Conservation (phyloP, 306 rosid genomes). For the Dalbergia oliveri region DNA sequence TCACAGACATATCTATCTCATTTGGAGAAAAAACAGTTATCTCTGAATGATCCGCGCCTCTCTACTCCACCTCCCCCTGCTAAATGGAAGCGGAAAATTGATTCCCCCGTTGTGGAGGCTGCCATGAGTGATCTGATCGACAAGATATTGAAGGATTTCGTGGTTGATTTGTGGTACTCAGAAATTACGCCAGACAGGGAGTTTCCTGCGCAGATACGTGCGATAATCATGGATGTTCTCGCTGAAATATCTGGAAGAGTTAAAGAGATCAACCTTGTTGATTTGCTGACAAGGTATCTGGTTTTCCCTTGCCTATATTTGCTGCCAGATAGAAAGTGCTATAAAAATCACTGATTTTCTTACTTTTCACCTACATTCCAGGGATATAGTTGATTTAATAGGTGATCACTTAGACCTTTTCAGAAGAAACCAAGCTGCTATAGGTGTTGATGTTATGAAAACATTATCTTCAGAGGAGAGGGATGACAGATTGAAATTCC, state of each 20-base stretch:
- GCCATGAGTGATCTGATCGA: slow-evolving; percentile 79
- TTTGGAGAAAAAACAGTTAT: slow-evolving; percentile 86
- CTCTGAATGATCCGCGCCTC: slow-evolving; percentile 78
- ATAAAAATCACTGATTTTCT: slow-evolving; percentile 22
- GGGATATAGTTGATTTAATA: slow-evolving; percentile 87
- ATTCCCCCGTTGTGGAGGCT: slow-evolving; percentile 80
- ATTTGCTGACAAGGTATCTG: slow-evolving; percentile 85
- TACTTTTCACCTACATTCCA: slow-evolving; percentile 57
- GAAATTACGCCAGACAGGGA: slow-evolving; percentile 90
- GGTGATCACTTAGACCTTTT: slow-evolving; percentile 93
- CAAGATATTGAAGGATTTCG: slow-evolving; percentile 88
- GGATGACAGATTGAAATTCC: slow-evolving; percentile 90
- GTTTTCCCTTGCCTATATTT: slow-evolving; percentile 39
- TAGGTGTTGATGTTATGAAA: slow-evolving; percentile 92
- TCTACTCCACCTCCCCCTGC: slow-evolving; percentile 57
- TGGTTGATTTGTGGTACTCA: slow-evolving; percentile 87
- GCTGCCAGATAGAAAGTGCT: slow-evolving; percentile 32
- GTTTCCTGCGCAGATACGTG: slow-evolving; percentile 78
- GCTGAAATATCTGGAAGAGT: slow-evolving; percentile 84
- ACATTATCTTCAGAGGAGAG: slow-evolving; percentile 94
- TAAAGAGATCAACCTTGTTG: slow-evolving; percentile 87
- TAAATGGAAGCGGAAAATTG: slow-evolving; percentile 88
- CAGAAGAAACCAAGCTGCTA: slow-evolving; percentile 92
- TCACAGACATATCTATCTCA: slow-evolving; percentile 74
- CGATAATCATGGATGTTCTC: slow-evolving; percentile 87